phyloP scores from a whole-genome alignment of 179 eudicot genomes.

The Heliamphora ciliata region DNA sequence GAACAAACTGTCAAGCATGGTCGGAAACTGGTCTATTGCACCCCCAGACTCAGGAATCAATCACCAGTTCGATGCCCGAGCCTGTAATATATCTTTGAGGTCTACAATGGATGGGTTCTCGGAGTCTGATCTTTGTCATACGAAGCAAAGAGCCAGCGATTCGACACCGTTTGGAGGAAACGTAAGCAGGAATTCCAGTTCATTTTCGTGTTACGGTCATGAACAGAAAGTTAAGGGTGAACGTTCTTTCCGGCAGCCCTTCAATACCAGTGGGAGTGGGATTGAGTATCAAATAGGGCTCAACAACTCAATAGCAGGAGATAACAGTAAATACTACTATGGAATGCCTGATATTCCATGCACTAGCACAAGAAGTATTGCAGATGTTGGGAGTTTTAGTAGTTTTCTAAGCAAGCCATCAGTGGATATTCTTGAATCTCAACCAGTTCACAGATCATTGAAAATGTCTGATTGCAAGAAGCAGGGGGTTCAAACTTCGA shows the following conservation, averaged over 20 bases:
- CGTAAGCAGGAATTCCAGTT: background rate
- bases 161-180: background rate
- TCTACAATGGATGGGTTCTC: background rate
- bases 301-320: conserved; percentile 8
- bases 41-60: conserved; percentile 14
- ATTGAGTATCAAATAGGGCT: conserved; percentile 17
- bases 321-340: conserved; percentile 14
- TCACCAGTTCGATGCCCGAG: conserved; percentile 1
- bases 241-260: background rate
- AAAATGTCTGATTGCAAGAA: conserved; percentile 22
- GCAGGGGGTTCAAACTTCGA: conserved; percentile 13
- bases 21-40: conserved; percentile 24
- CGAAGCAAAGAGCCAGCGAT: background rate
- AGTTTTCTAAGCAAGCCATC: conserved; percentile 16
- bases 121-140: background rate
- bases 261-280: background rate
- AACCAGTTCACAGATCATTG: conserved; percentile 12
- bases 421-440: conserved; percentile 11
- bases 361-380: conserved; percentile 17
- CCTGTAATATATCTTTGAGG: too few species aligned
- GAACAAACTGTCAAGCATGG: conserved; percentile 16
- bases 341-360: conserved; percentile 18
- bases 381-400: conserved; percentile 16
- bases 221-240: conserved; percentile 19
- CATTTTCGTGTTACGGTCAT: conserved; percentile 5